A percentile compares a stretch with the other conserved stretches of the same genome.
phyloP scores from a whole-genome alignment of 306 rosid species.

The Geum urbanum region DNA sequence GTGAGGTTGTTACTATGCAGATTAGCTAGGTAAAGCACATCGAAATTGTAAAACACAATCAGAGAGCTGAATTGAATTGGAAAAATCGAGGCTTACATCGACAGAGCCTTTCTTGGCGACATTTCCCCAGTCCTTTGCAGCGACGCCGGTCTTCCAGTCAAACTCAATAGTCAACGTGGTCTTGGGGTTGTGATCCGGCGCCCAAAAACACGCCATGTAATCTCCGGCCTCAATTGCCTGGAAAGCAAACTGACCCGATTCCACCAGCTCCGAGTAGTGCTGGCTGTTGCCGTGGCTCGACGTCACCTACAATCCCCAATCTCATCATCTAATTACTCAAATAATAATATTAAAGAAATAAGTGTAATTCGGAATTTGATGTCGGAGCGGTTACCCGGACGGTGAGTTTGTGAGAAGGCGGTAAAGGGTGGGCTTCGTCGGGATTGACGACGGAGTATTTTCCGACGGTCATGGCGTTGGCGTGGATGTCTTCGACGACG shows the following conservation, averaged over 20 bases:
- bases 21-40: background rate
- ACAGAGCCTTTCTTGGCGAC: slow-evolving; percentile 94
- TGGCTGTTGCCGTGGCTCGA: slow-evolving; percentile 65
- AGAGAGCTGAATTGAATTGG: background rate
- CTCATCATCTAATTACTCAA: slow-evolving; percentile 13
- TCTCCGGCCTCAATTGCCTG: slow-evolving; percentile 72
- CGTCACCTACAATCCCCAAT: slow-evolving; percentile 53
- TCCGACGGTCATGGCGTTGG: slow-evolving; percentile 83
- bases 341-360: background rate
- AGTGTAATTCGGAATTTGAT: background rate
- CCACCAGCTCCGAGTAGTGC: slow-evolving; percentile 65
- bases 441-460: slow-evolving; percentile 67
- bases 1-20: background rate
- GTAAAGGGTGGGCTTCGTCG: slow-evolving; percentile 59
- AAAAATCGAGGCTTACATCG: slow-evolving; percentile 51
- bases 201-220: slow-evolving; percentile 88
- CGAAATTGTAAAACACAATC: background rate
- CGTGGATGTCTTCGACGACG: slow-evolving; percentile 81
- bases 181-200: slow-evolving; percentile 55
- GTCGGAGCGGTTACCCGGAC: slow-evolving; percentile 50
- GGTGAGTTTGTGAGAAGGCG: slow-evolving; percentile 68
- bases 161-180: slow-evolving; percentile 61
- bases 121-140: slow-evolving; percentile 89
- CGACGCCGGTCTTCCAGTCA: slow-evolving; percentile 91
- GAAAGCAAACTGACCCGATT: slow-evolving; percentile 66